A percentile compares a stretch with the other conserved stretches of the same genome.
Conservation (phyloP, 345 rosid species). For the Eucalyptus decipiens region DNA sequence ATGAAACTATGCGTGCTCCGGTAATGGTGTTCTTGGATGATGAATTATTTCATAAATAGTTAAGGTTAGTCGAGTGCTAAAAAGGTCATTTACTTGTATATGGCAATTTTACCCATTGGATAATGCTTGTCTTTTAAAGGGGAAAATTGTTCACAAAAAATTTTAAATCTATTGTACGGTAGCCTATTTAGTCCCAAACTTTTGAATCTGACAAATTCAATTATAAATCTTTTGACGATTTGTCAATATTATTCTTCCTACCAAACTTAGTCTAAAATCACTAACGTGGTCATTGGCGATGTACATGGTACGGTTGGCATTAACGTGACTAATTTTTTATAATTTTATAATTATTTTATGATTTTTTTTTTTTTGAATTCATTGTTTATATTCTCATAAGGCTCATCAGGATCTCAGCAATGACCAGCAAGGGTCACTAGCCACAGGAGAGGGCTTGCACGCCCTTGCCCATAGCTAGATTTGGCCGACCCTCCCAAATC, state of each 20-base stretch:
- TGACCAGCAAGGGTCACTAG: too few species aligned
- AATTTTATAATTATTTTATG: too few species aligned
- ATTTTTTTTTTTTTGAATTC: not conserved
- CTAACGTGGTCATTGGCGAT: not conserved
- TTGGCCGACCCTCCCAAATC: not conserved
- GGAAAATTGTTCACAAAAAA: not conserved
- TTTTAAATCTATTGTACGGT: not conserved
- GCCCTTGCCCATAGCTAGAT: not conserved
- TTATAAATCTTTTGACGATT: not conserved
- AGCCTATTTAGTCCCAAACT: not conserved
- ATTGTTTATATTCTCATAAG: not conserved
- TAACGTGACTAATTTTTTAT: not conserved
- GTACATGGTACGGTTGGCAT: not conserved
- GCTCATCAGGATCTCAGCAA: fast-evolving
- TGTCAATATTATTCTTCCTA: not conserved
- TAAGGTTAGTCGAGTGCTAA: not conserved
- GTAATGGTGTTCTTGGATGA: not conserved
- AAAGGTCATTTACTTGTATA: not conserved
- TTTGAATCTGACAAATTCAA: not conserved
- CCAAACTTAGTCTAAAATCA: not conserved
- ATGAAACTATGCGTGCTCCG: not conserved
- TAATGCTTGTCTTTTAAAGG: not conserved
- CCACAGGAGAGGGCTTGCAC: not conserved
- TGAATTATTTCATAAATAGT: not conserved
- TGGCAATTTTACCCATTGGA: not conserved